Percentiles rank a stretch among this genome's conserved stretches.
phyloP scores from a whole-genome alignment of 2,329 filamentous ascomycete genomes.

The Dothiorella sarmentorum region DNA sequence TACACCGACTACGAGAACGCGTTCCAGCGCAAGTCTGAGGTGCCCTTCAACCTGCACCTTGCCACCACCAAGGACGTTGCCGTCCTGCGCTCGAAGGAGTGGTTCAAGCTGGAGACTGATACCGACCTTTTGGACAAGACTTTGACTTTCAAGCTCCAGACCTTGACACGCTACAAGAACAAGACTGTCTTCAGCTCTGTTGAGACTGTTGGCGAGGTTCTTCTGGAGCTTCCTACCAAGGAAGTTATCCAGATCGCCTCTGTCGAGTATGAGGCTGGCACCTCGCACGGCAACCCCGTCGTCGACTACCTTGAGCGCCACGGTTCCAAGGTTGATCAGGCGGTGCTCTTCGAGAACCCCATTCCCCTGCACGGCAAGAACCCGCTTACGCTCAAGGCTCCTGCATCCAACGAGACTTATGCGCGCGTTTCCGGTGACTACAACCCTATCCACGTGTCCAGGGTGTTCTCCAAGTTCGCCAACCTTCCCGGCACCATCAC shows the following conservation, averaged over 20 bases:
- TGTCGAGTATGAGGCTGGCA: slow-evolving; percentile 88
- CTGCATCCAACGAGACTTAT: slow-evolving; percentile 95
- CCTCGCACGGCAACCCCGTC: slow-evolving; percentile 93
- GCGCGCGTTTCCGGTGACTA: slow-evolving; percentile 96
- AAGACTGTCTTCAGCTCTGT: slow-evolving; percentile 87
- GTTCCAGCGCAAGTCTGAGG: slow-evolving; percentile 96
- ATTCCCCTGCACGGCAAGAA: slow-evolving; percentile 93
- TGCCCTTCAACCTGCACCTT: slow-evolving; percentile 88
- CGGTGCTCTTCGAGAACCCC: slow-evolving; percentile 93
- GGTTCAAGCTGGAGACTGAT: slow-evolving; percentile 85
- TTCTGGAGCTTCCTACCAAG: slow-evolving; percentile 92
- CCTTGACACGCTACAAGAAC: slow-evolving; percentile 90
- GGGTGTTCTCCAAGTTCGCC: slow-evolving; percentile 93
- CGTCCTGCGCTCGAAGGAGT: slow-evolving; percentile 92
- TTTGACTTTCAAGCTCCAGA: slow-evolving; percentile 92
- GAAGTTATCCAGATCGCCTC: slow-evolving; percentile 97
- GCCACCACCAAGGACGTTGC: slow-evolving; percentile 87
- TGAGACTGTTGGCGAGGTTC: slow-evolving; percentile 85
- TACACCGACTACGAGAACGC: slow-evolving; percentile 97
- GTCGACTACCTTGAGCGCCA: slow-evolving; percentile 92
- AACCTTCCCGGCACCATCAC: slow-evolving; percentile 96
- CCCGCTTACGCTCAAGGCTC: slow-evolving; percentile 81
- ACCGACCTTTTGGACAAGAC: slow-evolving; percentile 90
- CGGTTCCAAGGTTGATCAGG: slow-evolving; percentile 90
- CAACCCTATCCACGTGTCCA: slow-evolving; percentile 98